A percentile compares a stretch with the other conserved stretches of the same genome.
These are phyloP conservation scores for Cornus suecica DNA, from an alignment of 148 eudicot genomes.

Conservation along the genomic window DNA sequence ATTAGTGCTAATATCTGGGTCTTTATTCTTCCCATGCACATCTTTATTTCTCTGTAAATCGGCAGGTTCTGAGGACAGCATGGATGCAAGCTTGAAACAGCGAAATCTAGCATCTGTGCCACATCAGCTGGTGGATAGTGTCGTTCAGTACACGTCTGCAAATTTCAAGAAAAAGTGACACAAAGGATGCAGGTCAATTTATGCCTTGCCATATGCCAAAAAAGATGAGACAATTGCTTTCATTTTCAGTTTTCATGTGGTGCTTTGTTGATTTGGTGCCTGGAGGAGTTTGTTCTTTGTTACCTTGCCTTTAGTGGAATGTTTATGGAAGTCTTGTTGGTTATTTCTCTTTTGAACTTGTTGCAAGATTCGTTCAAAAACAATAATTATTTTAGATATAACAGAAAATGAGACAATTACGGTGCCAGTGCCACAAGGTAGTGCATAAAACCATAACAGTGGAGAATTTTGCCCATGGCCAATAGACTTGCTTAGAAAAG, in stretches of 20 bases:
- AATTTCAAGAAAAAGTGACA: background rate
- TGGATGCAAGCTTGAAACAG: slow-evolving; percentile 68
- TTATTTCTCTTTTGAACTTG: too few relatives aligned
- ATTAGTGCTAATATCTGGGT: slow-evolving; percentile 77
- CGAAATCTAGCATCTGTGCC: slow-evolving; percentile 71
- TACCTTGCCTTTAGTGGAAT: too few relatives aligned
- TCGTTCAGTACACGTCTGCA: slow-evolving; percentile 84
- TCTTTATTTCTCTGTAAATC: slow-evolving; percentile 67
- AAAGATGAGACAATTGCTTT: background rate
- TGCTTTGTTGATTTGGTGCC: too few relatives aligned
- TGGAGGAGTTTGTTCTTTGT: too few relatives aligned
- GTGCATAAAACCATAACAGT: background rate
- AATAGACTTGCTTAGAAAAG: background rate
- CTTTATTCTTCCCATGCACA: slow-evolving; percentile 77
- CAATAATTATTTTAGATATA: too few relatives aligned
- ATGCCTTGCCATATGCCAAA: too few relatives aligned
- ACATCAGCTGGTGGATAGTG: slow-evolving; percentile 82
- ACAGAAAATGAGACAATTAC: background rate
- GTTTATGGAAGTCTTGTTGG: too few relatives aligned
- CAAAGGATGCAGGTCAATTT: background rate
- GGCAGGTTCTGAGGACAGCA: slow-evolving; percentile 65
- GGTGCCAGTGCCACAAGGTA: background rate
- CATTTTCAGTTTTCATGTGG: too few relatives aligned
- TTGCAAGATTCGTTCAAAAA: too few relatives aligned
- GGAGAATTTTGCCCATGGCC: background rate